Percentiles rank a stretch among this genome's conserved stretches.
These are phyloP conservation scores for Sanghuangporus sanghuang DNA, from an alignment of 1,284 basidiomycete species.

Conservation along the genomic window DNA sequence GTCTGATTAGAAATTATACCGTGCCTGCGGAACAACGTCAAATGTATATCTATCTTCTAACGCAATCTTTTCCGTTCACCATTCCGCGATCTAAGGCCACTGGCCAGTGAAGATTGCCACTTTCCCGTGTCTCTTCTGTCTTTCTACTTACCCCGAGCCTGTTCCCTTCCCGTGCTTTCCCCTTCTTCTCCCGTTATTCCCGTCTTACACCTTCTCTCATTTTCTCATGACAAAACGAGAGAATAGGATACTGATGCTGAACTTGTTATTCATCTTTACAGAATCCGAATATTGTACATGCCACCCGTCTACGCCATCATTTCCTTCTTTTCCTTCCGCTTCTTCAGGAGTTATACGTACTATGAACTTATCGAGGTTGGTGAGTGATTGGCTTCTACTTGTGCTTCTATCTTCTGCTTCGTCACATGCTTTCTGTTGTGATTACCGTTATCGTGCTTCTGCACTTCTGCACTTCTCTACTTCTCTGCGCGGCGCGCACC, in stretches of 20 bases:
- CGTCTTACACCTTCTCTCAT: background rate
- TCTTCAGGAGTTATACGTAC: constrained; percentile 77
- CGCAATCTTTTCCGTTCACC: background rate
- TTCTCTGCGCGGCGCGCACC: background rate
- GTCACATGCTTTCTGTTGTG: background rate
- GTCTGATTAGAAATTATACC: constrained; percentile 51
- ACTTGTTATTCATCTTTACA: constrained; percentile 25
- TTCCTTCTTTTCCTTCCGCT: constrained; percentile 85
- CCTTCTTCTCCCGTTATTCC: background rate
- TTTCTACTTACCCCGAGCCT: background rate
- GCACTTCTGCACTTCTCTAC: background rate
- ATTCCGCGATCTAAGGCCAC: background rate
- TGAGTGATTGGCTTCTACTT: constrained; percentile 30
- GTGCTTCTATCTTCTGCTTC: background rate
- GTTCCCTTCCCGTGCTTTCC: background rate
- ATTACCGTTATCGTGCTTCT: background rate
- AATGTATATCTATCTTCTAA: constrained; percentile 44
- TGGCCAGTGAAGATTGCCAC: background rate
- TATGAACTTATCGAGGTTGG: constrained; percentile 72
- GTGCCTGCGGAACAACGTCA: constrained; percentile 68
- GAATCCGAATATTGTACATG: constrained; percentile 75
- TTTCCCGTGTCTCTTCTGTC: background rate
- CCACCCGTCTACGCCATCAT: constrained; percentile 79
- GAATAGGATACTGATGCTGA: background rate
- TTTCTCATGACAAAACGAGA: background rate